These are phyloP conservation scores for Flaveria bidentis DNA, from an alignment of 129 eudicot genomes.

Conservation along the genomic window DNA sequence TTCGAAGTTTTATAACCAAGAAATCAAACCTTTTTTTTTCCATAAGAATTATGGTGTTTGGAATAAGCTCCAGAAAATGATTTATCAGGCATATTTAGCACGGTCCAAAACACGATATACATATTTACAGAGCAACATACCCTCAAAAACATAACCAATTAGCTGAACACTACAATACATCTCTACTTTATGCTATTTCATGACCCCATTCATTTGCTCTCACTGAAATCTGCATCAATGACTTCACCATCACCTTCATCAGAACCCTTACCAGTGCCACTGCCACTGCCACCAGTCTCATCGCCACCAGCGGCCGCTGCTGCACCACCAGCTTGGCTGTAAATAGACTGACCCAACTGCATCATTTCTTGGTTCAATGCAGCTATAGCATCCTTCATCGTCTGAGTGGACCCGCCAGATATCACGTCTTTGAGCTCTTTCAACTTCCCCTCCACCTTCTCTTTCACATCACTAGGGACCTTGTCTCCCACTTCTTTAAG, in stretches of 20 bases:
- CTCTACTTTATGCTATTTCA: not conserved
- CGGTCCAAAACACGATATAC: not conserved
- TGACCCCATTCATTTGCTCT: conserved; percentile 42
- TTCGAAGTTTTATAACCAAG: not conserved
- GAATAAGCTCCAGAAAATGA: not conserved
- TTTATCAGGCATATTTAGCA: not conserved
- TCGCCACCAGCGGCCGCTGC: conserved; percentile 31
- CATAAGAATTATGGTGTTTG: not conserved
- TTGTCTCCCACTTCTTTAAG: conserved; percentile 82
- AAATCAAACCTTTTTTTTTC: not conserved
- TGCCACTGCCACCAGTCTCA: conserved; percentile 40
- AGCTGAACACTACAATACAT: not conserved
- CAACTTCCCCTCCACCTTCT: conserved; percentile 68
- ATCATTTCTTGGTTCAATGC: conserved; percentile 69
- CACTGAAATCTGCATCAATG: conserved; percentile 83
- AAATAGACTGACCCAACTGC: conserved; percentile 71
- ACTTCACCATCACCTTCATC: conserved; percentile 64
- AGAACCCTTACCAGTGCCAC: conserved; percentile 33
- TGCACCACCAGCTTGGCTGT: conserved; percentile 64
- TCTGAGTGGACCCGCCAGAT: conserved; percentile 53
- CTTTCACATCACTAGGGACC: conserved; percentile 61
- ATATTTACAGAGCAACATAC: conserved; percentile 14
- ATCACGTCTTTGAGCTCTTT: conserved; percentile 58
- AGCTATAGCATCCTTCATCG: conserved; percentile 70
- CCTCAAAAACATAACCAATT: conserved; percentile 10